Evolutionary conservation across 2,329 filamentous ascomycete genomes (phyloP), one percentile per base, ranked within the genome.

Genomic region (Diaporthe capsici): DNA sequence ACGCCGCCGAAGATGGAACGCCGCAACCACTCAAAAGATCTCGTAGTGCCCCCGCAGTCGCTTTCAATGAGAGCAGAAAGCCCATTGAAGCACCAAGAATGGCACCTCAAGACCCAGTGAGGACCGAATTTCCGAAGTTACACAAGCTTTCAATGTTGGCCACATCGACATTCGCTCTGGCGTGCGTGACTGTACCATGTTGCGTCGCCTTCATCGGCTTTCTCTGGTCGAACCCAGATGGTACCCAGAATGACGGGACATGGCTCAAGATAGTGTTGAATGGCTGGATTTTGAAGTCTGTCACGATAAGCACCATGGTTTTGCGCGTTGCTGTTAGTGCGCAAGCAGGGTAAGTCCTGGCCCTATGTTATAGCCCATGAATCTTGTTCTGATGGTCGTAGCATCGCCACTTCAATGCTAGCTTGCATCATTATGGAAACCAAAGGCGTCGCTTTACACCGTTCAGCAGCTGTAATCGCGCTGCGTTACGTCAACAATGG

Each of bases 331-430:
- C 55, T 58, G 31, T 37, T n/a, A 37, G 55, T 37, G 17, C 55
- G 2, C 55, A 58, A 58, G 20, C 55, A 58, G 31, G 31, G 55
- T 58, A 37, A 58, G 55, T 10, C 17, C 6, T n/a, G 17, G 17
- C 20, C 17, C 31, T 12, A 58, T 22, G 0, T 39, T 6, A 22
- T 28, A n/a, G 31, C 5, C 1, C 20, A 9, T 20, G 25, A 20
- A 37, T 37, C 1, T 34, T 13, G 31, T 15, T 37, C 55, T 58
- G 15, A 58, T 58, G 6, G 2, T 10, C 55, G 9, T 37, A 58
- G 55, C 0, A 58, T 58, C 55, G 55, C 55, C 31, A 58, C 55
- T 58, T 58, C 55, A n/a, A 58, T 58, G 55, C 55, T 58, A n/a
- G 55, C 55, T 4, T 58, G 20, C 9, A 9, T 58, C 8, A 37